Evolutionary conservation across 306 rosid genomes (phyloP).

Genomic region (Acacia crassicarpa): DNA sequence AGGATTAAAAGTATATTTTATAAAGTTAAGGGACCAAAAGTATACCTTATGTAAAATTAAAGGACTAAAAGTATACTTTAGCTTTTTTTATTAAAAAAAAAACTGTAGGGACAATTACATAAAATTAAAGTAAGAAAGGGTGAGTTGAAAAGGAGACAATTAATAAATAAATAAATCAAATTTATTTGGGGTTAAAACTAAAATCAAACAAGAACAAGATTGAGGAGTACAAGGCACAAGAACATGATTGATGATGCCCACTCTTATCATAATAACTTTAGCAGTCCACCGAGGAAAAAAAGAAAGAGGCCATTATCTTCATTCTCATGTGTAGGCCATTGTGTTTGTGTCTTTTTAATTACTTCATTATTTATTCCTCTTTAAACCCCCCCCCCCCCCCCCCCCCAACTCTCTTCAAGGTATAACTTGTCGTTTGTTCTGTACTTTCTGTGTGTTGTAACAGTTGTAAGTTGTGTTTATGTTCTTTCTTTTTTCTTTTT

Average conservation of each 20-base stretch:
- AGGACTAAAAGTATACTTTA: no score
- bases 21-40: no score
- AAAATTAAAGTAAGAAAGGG: no score
- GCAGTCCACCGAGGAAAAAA: not conserved
- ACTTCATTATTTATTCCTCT: not conserved
- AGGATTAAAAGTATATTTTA: no score
- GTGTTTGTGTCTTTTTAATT: not conserved
- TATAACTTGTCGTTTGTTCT: not conserved
- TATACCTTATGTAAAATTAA: no score
- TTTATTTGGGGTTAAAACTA: not conserved
- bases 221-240: not conserved
- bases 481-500: not conserved
- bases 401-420: no score
- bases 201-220: not conserved
- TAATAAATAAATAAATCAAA: no score
- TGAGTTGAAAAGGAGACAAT: not conserved
- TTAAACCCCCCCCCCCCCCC: no score
- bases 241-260: constrained; percentile 4
- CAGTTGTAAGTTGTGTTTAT: no score
- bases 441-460: not conserved
- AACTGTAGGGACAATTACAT: no score
- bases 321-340: not conserved
- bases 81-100: no score
- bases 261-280: not conserved
- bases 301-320: not conserved